phyloP scores from a whole-genome alignment of 2,329 filamentous ascomycete species.

The Leptographium lundbergii region DNA sequence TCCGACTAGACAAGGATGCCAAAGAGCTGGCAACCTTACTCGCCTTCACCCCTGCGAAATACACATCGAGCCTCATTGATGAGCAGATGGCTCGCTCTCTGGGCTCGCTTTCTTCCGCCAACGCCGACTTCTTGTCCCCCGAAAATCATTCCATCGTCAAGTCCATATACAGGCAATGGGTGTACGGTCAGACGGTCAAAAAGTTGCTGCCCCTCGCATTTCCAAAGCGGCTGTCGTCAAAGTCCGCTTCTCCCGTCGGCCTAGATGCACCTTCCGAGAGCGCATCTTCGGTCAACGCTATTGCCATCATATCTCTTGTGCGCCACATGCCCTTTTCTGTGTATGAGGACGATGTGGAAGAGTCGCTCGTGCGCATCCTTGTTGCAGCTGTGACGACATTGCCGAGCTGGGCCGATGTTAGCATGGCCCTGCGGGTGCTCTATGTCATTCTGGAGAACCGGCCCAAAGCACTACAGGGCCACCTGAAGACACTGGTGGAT shows the following conservation, averaged over 20 bases:
- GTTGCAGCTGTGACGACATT: slow-evolving; percentile 33
- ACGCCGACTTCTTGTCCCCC: slow-evolving; percentile 23
- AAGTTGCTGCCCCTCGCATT: slow-evolving; percentile 32
- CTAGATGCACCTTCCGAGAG: slow-evolving; percentile 6
- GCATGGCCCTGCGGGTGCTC: slow-evolving; percentile 35
- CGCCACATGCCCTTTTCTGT: slow-evolving; percentile 36
- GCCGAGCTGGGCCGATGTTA: slow-evolving; percentile 28
- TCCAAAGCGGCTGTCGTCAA: slow-evolving; percentile 14
- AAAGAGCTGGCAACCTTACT: slow-evolving; percentile 17
- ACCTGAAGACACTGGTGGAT: slow-evolving; percentile 35
- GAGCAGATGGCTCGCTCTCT: slow-evolving; percentile 28
- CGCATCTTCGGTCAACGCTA: slow-evolving; percentile 26
- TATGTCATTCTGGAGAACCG: slow-evolving; percentile 33
- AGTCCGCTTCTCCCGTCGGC: background rate
- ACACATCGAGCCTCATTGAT: slow-evolving; percentile 14
- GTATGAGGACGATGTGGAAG: slow-evolving; percentile 36
- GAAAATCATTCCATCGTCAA: slow-evolving; percentile 30
- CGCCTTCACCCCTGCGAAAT: slow-evolving; percentile 14
- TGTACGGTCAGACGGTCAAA: slow-evolving; percentile 32
- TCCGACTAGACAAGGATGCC: slow-evolving; percentile 22
- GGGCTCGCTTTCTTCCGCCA: slow-evolving; percentile 25
- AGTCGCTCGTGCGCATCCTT: slow-evolving; percentile 33
- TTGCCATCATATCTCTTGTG: slow-evolving; percentile 35
- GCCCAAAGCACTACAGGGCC: slow-evolving; percentile 30
- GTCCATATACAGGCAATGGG: slow-evolving; percentile 31